phyloP scores from a whole-genome alignment of 805 yeast species.

The Saccharomycopsis guyanensis region DNA sequence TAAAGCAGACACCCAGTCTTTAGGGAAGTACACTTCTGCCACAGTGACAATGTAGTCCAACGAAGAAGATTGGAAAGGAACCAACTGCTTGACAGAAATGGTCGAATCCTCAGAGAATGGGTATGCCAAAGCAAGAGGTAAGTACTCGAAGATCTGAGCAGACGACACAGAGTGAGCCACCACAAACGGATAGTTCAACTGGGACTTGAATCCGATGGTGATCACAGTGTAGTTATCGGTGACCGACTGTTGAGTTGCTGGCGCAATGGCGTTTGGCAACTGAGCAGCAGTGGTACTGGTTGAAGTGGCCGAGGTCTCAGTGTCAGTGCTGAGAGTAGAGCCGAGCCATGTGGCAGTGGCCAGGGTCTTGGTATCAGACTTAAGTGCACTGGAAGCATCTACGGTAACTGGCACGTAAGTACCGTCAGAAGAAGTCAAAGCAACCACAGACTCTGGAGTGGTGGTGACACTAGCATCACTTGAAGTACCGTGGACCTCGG shows the following conservation, averaged over 20 bases:
- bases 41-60: slow-evolving; percentile 70
- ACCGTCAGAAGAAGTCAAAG: not conserved
- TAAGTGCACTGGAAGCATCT: slow-evolving; percentile 28
- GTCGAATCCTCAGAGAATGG: slow-evolving; percentile 39
- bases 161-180: slow-evolving; percentile 65
- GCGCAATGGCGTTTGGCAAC: slow-evolving; percentile 18
- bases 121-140: slow-evolving; percentile 65
- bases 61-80: slow-evolving; percentile 58
- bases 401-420: slow-evolving; percentile 5
- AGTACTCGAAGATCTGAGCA: slow-evolving; percentile 76
- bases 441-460: slow-evolving; percentile 2
- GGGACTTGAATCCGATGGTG: slow-evolving; percentile 69
- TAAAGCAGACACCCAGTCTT: slow-evolving; percentile 39
- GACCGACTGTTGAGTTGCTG: slow-evolving; percentile 17
- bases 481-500: no score
- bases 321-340: slow-evolving; percentile 20
- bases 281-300: slow-evolving; percentile 12
- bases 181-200: slow-evolving; percentile 78
- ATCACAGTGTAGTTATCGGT: slow-evolving; percentile 43
- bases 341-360: slow-evolving; percentile 25
- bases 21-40: slow-evolving; percentile 81
- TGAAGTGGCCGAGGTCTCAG: slow-evolving; percentile 23
- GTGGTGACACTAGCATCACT: no score
- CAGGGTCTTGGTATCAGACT: not conserved
- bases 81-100: slow-evolving; percentile 50